Evolutionary conservation across 352 stramenopile species (phyloP).

Genomic region (Phytophthora pluvialis): DNA sequence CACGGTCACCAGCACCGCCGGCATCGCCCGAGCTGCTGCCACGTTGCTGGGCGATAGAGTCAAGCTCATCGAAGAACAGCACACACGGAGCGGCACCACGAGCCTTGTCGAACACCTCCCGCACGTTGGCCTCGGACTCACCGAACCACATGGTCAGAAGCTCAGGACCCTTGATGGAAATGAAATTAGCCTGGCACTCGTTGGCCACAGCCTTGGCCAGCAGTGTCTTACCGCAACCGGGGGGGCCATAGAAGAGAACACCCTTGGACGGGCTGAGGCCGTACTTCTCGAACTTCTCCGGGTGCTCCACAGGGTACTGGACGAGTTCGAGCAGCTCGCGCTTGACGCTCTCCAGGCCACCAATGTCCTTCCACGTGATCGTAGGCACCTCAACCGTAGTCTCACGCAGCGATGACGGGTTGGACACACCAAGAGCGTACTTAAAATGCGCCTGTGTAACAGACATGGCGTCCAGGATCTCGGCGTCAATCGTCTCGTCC

Average conservation of each 20-base stretch:
- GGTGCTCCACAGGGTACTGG: slow-evolving; percentile 99
- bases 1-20: slow-evolving; percentile 97
- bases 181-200: slow-evolving; percentile 99
- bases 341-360: slow-evolving; percentile 98
- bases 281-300: slow-evolving; percentile 99
- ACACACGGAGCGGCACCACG: slow-evolving; percentile 97
- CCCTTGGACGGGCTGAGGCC: slow-evolving; percentile 94
- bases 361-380: slow-evolving; percentile 99
- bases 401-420: slow-evolving; percentile 98
- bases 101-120: slow-evolving; percentile 99
- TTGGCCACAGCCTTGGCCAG: slow-evolving; percentile 99
- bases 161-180: slow-evolving; percentile 99
- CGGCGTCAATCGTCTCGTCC: slow-evolving; percentile 98
- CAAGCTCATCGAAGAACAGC: slow-evolving; percentile 99
- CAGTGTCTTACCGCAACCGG: slow-evolving; percentile 99
- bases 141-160: slow-evolving; percentile 99
- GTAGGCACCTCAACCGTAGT: slow-evolving; percentile 99
- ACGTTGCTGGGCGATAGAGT: slow-evolving; percentile 98
- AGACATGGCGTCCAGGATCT: slow-evolving; percentile 98
- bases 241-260: slow-evolving; percentile 99
- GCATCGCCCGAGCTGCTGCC: slow-evolving; percentile 95
- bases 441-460: slow-evolving; percentile 99
- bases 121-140: slow-evolving; percentile 98
- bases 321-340: slow-evolving; percentile 99
- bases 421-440: slow-evolving; percentile 97